phyloP scores from a whole-genome alignment of 1,284 basidiomycete species.

The Phellopilus nigrolimitatus region DNA sequence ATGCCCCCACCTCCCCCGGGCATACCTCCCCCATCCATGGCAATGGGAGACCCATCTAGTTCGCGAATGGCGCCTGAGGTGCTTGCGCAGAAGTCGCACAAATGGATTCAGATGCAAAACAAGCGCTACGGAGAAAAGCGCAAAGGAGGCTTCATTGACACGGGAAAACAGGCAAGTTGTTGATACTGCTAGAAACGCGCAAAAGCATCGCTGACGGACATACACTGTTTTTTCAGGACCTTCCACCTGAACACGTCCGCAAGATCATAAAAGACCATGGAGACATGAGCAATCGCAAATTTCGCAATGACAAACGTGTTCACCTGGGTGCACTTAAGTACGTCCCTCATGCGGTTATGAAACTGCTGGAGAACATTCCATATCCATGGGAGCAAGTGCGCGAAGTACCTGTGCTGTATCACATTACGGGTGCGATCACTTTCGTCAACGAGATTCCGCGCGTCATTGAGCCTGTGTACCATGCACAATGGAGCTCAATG shows the following conservation, averaged over 20 bases:
- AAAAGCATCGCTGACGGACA: conserved; percentile 23
- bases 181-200: neutral
- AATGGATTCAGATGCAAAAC: conserved; percentile 92
- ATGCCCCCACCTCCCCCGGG: conserved; percentile 35
- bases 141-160: conserved; percentile 85
- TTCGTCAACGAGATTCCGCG: conserved; percentile 99
- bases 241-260: conserved; percentile 90
- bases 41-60: conserved; percentile 39
- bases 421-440: conserved; percentile 99
- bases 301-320: conserved; percentile 98
- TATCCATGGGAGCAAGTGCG: conserved; percentile 99
- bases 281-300: conserved; percentile 96
- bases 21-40: conserved; percentile 24
- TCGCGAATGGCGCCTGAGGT: conserved; percentile 71
- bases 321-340: conserved; percentile 98
- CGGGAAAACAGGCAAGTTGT: conserved; percentile 82
- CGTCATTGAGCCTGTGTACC: conserved; percentile 96
- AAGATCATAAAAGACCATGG: conserved; percentile 99
- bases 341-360: conserved; percentile 99
- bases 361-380: conserved; percentile 97
- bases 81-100: conserved; percentile 82
- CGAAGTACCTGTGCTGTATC: conserved; percentile 94
- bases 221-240: conserved; percentile 45
- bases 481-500: conserved; percentile 99
- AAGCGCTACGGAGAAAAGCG: conserved; percentile 87